Base-by-base conservation (phyloP, 805 yeast genomes). In the Dipodascus geniculatus region DNA sequence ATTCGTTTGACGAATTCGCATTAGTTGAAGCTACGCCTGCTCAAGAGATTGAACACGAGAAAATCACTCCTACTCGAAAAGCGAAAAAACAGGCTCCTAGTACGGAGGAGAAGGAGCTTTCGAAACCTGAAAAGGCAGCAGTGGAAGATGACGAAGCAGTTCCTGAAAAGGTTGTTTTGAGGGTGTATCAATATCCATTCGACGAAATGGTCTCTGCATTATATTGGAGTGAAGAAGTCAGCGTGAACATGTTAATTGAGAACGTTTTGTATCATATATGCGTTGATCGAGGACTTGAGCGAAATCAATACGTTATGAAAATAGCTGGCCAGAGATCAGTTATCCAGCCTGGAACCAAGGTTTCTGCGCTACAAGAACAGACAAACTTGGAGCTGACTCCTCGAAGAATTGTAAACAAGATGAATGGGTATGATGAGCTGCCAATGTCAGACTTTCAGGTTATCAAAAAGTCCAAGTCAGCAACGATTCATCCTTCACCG, bases 1-100 rank as follows among this genome's bases (percentile, higher is more conserved):
- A 88, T 65, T 86, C 88, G 22, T 83, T 82, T 53, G 87, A 82
- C 58, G 96, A 88, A 59, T 78, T 93, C 54, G 96, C 95, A 0
- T 64, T 93, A 11, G 82, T 88, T 52, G 71, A 67, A 57, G 87
- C 85, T 1, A 60, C 70, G 1, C 61, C 64, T 2, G 73, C 65
- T 2, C 71, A 69, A 58, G 55, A 51, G 35, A 53, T 51, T 1
- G 68, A 63, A 17, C 69, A 68, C 56, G 61, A 64, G 42, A 54
- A 54, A 24, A 61, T 55, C n/a, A 67, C 71, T 2, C 71, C 72
- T 17, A 56, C 61, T 47, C 38, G 54, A 52, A 55, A 59, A 51
- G 54, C 49, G 38, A 19, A 11, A n/a, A 23, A 28, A 14, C 22
- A 22, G 19, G 28, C 31, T 4, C 16, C 24, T 6, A 16, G 31